These are phyloP conservation scores for Scheffersomyces stipitis DNA, from an alignment of 805 yeast genomes.

Conservation along the genomic window DNA sequence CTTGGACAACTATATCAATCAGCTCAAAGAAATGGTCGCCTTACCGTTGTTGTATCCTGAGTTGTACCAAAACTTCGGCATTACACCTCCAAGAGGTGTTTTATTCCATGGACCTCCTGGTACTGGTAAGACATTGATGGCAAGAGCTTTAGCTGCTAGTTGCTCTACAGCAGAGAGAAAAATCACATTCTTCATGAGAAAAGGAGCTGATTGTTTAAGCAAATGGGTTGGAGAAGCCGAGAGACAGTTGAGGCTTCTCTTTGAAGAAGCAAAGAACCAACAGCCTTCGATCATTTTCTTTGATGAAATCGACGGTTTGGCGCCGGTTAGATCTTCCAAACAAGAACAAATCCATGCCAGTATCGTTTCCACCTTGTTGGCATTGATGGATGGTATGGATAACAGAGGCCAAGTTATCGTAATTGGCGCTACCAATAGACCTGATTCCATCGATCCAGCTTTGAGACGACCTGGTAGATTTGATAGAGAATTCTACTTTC, in stretches of 20 bases:
- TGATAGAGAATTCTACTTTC: constrained; percentile 95
- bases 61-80: constrained; percentile 81
- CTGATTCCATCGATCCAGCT: constrained; percentile 98
- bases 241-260: constrained; percentile 82
- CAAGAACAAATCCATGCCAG: constrained; percentile 99
- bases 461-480: constrained; percentile 95
- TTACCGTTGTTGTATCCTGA: constrained; percentile 92
- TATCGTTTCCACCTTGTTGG: constrained; percentile 90
- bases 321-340: constrained; percentile 95
- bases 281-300: constrained; percentile 96
- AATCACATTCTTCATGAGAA: constrained; percentile 95
- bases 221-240: constrained; percentile 99
- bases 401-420: constrained; percentile 97
- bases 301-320: constrained; percentile 97
- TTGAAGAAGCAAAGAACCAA: constrained; percentile 93
- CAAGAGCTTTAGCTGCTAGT: constrained; percentile 94
- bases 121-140: constrained; percentile 97
- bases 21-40: constrained; percentile 95
- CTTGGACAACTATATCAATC: constrained; percentile 83
- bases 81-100: constrained; percentile 97
- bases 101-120: constrained; percentile 99
- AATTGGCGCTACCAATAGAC: constrained; percentile 97
- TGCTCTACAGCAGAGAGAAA: constrained; percentile 83
- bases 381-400: constrained; percentile 99
- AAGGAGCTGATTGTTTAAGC: constrained; percentile 95